Percentiles rank a stretch among this genome's conserved stretches.
phyloP scores from a whole-genome alignment of 345 rosid species.

The Lagerstroemia speciosa region DNA sequence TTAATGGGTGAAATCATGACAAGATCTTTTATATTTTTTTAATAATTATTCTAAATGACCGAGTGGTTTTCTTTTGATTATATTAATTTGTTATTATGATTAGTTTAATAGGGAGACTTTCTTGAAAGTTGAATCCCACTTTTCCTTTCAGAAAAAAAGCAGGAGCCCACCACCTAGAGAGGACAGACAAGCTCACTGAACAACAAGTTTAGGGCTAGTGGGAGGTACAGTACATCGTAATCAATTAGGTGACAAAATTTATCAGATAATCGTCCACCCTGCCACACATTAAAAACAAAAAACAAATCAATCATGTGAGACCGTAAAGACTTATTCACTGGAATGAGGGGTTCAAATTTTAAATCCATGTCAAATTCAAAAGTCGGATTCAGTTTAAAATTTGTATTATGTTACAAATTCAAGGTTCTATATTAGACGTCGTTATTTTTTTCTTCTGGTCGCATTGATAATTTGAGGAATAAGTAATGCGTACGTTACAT shows the following conservation, averaged over 20 bases:
- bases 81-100: not conserved
- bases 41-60: not conserved
- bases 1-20: not conserved
- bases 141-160: conserved; percentile 2
- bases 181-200: not conserved
- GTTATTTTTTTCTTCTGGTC: too few species aligned
- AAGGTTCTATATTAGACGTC: too few species aligned
- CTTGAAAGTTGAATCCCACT: not conserved
- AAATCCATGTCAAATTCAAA: too few species aligned
- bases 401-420: too few species aligned
- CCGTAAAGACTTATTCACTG: too few species aligned
- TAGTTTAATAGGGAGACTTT: not conserved
- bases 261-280: too few species aligned
- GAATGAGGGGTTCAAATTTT: too few species aligned
- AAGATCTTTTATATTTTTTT: not conserved
- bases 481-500: too few species aligned
- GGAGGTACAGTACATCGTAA: not conserved
- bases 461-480: too few species aligned
- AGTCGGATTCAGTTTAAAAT: too few species aligned
- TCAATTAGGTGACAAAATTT: not conserved
- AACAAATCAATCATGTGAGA: too few species aligned
- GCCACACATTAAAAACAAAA: too few species aligned
- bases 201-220: conserved; percentile 1
- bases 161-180: not conserved
- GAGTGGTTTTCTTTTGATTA: not conserved